A percentile compares a stretch with the other conserved stretches of the same genome.
These are phyloP conservation scores for Aureobasidium sp. DNA, from an alignment of 2,329 filamentous ascomycete species.

Conservation along the genomic window DNA sequence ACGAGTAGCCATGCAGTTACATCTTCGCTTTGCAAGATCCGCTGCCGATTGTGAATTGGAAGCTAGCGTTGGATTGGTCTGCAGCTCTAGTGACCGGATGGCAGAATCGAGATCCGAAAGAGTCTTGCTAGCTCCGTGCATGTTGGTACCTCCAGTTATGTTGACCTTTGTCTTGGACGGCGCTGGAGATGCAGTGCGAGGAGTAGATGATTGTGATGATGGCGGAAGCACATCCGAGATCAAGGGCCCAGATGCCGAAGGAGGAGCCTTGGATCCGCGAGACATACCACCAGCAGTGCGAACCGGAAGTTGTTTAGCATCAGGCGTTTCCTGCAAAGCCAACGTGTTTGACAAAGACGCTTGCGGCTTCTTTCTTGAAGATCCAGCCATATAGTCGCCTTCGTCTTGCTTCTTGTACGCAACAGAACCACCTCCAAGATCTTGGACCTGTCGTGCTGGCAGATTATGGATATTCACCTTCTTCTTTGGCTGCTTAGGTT, in stretches of 20 bases:
- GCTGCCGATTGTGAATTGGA: conserved; percentile 31
- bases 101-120: conserved; percentile 65
- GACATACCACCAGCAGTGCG: conserved; percentile 36
- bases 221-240: conserved; percentile 59
- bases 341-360: conserved; percentile 34
- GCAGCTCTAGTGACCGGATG: conserved; percentile 82
- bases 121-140: conserved; percentile 71
- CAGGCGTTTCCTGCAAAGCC: conserved; percentile 44
- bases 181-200: conserved; percentile 42
- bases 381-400: conserved; percentile 61
- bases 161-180: conserved; percentile 54
- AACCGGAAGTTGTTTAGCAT: conserved; percentile 35
- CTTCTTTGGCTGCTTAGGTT: conserved; percentile 31
- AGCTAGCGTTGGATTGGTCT: conserved; percentile 68
- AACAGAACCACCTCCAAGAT: conserved; percentile 55
- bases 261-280: conserved; percentile 45
- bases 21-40: conserved; percentile 54
- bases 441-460: conserved; percentile 41
- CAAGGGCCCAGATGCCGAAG: conserved; percentile 65
- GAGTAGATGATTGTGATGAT: conserved; percentile 31
- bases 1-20: conserved; percentile 78
- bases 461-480: conserved; percentile 28
- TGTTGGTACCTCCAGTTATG: conserved; percentile 67
- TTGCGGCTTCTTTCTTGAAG: conserved; percentile 27
- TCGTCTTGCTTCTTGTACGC: conserved; percentile 66